Evolutionary conservation across 352 stramenopile species (phyloP).

Genomic region (Pythium monospermum): DNA sequence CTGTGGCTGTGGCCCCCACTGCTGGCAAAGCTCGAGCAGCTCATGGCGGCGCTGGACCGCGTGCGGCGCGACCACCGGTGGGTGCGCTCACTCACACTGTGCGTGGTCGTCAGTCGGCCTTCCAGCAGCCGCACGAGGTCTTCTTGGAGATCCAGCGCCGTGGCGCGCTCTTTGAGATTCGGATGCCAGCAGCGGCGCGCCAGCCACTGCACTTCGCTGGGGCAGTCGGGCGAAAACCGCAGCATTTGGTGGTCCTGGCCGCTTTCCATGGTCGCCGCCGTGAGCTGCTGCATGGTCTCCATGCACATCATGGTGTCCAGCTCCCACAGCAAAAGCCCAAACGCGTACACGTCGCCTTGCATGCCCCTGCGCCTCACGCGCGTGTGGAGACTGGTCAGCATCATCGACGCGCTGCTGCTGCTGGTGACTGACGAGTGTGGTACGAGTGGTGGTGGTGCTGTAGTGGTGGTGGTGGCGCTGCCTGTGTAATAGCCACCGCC

Average conservation of each 20-base stretch:
- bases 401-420: conserved; percentile 8
- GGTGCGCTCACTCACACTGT: conserved; percentile 14
- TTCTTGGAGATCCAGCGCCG: conserved; percentile 71
- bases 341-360: conserved; percentile 59
- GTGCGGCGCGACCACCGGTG: conserved; percentile 53
- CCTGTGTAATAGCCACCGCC: neutral
- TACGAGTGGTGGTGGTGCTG: too few species aligned
- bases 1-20: conserved; percentile 12
- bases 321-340: conserved; percentile 70
- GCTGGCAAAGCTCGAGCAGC: conserved; percentile 15
- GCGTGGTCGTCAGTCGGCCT: conserved; percentile 49
- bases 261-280: conserved; percentile 5
- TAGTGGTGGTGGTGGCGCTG: too few species aligned
- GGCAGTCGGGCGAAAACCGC: conserved; percentile 61
- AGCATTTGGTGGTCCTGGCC: conserved; percentile 48
- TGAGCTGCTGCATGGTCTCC: conserved; percentile 45
- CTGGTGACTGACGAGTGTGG: neutral
- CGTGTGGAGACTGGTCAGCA: conserved; percentile 10
- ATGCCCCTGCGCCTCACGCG: conserved; percentile 11
- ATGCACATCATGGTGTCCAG: conserved; percentile 70
- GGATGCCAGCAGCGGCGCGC: conserved; percentile 62
- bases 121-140: conserved; percentile 67
- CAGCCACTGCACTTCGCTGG: conserved; percentile 43
- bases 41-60: conserved; percentile 25
- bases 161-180: conserved; percentile 33